A percentile compares a stretch with the other conserved stretches of the same genome.
Conservation (phyloP, 1,139 yeast species). For the Yamadazyma pseudoaaseri region DNA sequence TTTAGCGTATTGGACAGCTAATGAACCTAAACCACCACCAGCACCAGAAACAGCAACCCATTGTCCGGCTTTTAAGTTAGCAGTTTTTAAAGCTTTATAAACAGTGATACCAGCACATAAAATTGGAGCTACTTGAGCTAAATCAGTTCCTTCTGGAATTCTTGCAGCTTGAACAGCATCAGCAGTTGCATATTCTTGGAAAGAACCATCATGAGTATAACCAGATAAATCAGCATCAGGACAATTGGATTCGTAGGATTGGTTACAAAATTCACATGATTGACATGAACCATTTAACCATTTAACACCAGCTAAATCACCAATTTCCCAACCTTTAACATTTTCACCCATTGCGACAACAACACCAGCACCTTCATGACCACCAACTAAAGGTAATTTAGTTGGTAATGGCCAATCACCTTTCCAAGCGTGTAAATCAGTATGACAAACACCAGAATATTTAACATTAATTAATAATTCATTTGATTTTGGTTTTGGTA, state of each 20-base stretch:
- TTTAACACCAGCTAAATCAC: slow-evolving; percentile 73
- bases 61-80: slow-evolving; percentile 61
- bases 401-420: slow-evolving; percentile 72
- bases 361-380: slow-evolving; percentile 83
- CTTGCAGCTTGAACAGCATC: slow-evolving; percentile 85
- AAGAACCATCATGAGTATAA: slow-evolving; percentile 78
- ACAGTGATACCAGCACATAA: slow-evolving; percentile 83
- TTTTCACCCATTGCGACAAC: slow-evolving; percentile 70
- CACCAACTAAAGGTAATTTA: slow-evolving; percentile 74
- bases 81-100: slow-evolving; percentile 74
- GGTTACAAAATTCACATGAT: slow-evolving; percentile 67
- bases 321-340: slow-evolving; percentile 65
- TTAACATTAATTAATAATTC: slow-evolving; percentile 67
- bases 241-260: slow-evolving; percentile 67
- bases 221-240: slow-evolving; percentile 68
- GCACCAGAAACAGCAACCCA: slow-evolving; percentile 83
- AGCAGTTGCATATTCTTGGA: slow-evolving; percentile 80
- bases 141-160: slow-evolving; percentile 67
- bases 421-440: slow-evolving; percentile 78
- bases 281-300: slow-evolving; percentile 76
- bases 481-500: slow-evolving; percentile 66
- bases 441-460: slow-evolving; percentile 79
- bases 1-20: slow-evolving; percentile 71
- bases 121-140: slow-evolving; percentile 75
- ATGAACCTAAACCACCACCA: slow-evolving; percentile 76